Conservation (phyloP, 1,284 basidiomycete species). For the Xerocomus minutiporus region DNA sequence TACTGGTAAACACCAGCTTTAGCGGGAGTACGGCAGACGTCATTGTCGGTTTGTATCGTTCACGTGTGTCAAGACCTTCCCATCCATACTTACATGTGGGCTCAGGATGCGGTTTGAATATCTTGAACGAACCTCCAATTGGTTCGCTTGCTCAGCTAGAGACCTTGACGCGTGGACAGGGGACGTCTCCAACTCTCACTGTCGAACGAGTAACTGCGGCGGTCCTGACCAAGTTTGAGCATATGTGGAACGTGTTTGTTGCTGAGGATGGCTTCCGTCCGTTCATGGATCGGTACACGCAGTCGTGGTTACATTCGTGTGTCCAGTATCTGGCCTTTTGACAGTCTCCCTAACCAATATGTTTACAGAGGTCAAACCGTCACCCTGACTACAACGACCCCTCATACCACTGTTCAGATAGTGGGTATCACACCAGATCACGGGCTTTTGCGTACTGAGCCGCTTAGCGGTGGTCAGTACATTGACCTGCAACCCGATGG, state of each 20-base stretch:
- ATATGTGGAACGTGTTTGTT: slow-evolving; percentile 74
- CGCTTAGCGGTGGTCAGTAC: slow-evolving; percentile 43
- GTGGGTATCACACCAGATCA: slow-evolving; percentile 84
- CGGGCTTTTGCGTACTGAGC: slow-evolving; percentile 82
- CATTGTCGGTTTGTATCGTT: slow-evolving; percentile 62
- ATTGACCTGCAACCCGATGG: slow-evolving; percentile 87
- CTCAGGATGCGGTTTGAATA: slow-evolving; percentile 86
- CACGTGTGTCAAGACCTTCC: not conserved
- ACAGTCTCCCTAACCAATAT: slow-evolving; percentile 1
- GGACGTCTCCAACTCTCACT: slow-evolving; percentile 37
- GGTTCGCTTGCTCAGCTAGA: slow-evolving; percentile 73
- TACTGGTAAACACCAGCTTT: slow-evolving; percentile 88
- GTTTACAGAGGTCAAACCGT: slow-evolving; percentile 74
- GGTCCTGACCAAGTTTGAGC: slow-evolving; percentile 77
- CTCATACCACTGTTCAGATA: slow-evolving; percentile 72
- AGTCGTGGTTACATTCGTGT: slow-evolving; percentile 86
- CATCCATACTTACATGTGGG: slow-evolving; percentile 1
- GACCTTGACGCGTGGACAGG: slow-evolving; percentile 33
- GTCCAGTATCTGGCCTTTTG: slow-evolving; percentile 30
- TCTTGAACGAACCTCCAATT: slow-evolving; percentile 80
- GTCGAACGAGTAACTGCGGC: slow-evolving; percentile 76
- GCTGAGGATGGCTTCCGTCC: slow-evolving; percentile 60
- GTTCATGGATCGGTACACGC: slow-evolving; percentile 76
- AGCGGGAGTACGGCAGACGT: slow-evolving; percentile 68
- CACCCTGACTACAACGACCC: slow-evolving; percentile 72